A percentile compares a stretch with the other conserved stretches of the same genome.
These are phyloP conservation scores for Pseudogymnoascus sp. DNA, from an alignment of 2,329 filamentous ascomycete species.

Conservation along the genomic window DNA sequence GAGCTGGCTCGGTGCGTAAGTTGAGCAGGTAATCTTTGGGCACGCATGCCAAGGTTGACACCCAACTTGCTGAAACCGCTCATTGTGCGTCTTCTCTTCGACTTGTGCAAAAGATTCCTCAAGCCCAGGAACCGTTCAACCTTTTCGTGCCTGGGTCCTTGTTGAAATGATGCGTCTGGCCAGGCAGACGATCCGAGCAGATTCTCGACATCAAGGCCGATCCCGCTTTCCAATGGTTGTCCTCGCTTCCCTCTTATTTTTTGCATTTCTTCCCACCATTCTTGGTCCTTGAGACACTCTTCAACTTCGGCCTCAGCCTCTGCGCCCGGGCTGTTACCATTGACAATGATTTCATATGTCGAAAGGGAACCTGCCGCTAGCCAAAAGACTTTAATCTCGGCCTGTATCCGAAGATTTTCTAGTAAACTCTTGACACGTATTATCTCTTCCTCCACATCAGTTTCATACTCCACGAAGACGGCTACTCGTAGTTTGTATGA, in stretches of 20 bases:
- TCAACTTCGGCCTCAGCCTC: slow-evolving; percentile 56
- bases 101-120: slow-evolving; percentile 53
- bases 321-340: slow-evolving; percentile 52
- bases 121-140: slow-evolving; percentile 48
- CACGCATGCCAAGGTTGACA: slow-evolving; percentile 66
- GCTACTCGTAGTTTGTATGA: slow-evolving; percentile 67
- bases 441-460: slow-evolving; percentile 72
- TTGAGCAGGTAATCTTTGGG: slow-evolving; percentile 54
- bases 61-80: slow-evolving; percentile 42
- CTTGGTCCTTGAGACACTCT: slow-evolving; percentile 59
- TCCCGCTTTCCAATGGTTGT: slow-evolving; percentile 30
- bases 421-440: slow-evolving; percentile 65
- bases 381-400: slow-evolving; percentile 73
- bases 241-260: slow-evolving; percentile 38
- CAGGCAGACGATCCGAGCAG: slow-evolving; percentile 38
- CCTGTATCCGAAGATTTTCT: slow-evolving; percentile 75
- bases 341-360: slow-evolving; percentile 72
- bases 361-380: slow-evolving; percentile 65
- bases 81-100: slow-evolving; percentile 34
- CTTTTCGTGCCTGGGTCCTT: slow-evolving; percentile 38
- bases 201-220: slow-evolving; percentile 37
- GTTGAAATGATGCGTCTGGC: slow-evolving; percentile 47
- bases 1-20: slow-evolving; percentile 34
- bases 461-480: slow-evolving; percentile 86
- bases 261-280: slow-evolving; percentile 78